Percentiles rank a stretch among this genome's conserved stretches.
Evolutionary conservation across 2,329 filamentous ascomycete genomes (phyloP).

Genomic region (Colletotrichum incanum): DNA sequence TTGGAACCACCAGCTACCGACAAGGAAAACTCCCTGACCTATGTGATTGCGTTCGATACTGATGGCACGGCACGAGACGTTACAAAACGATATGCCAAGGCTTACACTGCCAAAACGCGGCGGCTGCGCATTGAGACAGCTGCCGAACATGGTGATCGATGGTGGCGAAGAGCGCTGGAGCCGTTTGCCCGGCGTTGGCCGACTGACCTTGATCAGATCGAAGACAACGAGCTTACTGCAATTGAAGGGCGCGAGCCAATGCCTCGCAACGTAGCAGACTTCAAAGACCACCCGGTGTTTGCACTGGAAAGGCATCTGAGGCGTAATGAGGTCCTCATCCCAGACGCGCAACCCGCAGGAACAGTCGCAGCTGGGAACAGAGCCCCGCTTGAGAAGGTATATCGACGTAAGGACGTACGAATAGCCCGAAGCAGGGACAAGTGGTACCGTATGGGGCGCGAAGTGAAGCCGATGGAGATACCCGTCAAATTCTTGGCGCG

Average conservation of each 20-base stretch:
- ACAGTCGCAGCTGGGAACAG: slow-evolving; percentile 80
- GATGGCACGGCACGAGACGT: slow-evolving; percentile 87
- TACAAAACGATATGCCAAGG: slow-evolving; percentile 88
- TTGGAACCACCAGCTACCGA: slow-evolving; percentile 90
- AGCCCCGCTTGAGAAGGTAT: slow-evolving; percentile 81
- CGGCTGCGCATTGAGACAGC: slow-evolving; percentile 81
- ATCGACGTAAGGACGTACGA: slow-evolving; percentile 85
- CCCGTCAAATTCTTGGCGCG: slow-evolving; percentile 82
- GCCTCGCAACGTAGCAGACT: slow-evolving; percentile 88
- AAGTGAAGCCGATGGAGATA: slow-evolving; percentile 84
- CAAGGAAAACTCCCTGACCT: slow-evolving; percentile 81
- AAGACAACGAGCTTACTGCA: slow-evolving; percentile 82
- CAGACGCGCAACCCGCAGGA: slow-evolving; percentile 79
- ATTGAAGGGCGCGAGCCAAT: slow-evolving; percentile 84
- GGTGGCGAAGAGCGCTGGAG: slow-evolving; percentile 69
- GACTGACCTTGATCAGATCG: slow-evolving; percentile 84
- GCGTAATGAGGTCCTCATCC: slow-evolving; percentile 85
- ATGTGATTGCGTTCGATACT: slow-evolving; percentile 88
- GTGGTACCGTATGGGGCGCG: slow-evolving; percentile 91
- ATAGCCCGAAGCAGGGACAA: slow-evolving; percentile 84
- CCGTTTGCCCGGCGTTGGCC: slow-evolving; percentile 60
- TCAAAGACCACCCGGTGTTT: slow-evolving; percentile 87
- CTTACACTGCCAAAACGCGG: slow-evolving; percentile 91
- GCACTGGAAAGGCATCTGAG: slow-evolving; percentile 89
- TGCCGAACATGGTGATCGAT: slow-evolving; percentile 63